Conservation (phyloP, 176 grass and related monocot species). For the Coix lacrymajobi region DNA sequence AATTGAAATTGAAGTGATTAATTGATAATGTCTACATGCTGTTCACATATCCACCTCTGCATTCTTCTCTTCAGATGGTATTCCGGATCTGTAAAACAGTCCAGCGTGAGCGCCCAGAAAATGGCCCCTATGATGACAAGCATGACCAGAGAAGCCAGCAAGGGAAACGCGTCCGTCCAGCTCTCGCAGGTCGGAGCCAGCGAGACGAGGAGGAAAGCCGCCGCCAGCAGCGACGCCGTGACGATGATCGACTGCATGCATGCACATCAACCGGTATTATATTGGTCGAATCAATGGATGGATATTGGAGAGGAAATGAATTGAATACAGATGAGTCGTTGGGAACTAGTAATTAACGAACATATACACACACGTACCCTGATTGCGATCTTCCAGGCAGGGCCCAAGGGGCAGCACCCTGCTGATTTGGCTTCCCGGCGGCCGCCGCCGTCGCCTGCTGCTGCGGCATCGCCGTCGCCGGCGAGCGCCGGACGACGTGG, state of each 20-base stretch:
- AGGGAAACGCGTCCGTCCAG: not conserved
- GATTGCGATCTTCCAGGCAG: not conserved
- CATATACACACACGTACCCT: not conserved
- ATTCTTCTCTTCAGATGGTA: not conserved
- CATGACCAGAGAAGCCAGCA: not conserved
- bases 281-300: not conserved
- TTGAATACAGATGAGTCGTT: too few species aligned
- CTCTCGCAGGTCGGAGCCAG: not conserved
- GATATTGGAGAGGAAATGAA: not conserved
- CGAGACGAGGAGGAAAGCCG: not conserved
- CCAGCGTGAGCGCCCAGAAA: not conserved
- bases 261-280: too few species aligned
- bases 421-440: too few species aligned
- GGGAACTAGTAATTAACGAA: too few species aligned
- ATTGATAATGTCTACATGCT: too few species aligned
- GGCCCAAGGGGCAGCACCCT: too few species aligned
- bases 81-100: not conserved
- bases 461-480: not conserved
- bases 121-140: not conserved
- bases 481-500: not conserved
- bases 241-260: not conserved
- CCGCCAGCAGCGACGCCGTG: not conserved
- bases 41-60: not conserved
- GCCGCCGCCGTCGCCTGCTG: too few species aligned
- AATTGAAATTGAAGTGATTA: too few species aligned